Conservation (phyloP, 495 filamentous ascomycete genomes). For the Daldinia concentrica region DNA sequence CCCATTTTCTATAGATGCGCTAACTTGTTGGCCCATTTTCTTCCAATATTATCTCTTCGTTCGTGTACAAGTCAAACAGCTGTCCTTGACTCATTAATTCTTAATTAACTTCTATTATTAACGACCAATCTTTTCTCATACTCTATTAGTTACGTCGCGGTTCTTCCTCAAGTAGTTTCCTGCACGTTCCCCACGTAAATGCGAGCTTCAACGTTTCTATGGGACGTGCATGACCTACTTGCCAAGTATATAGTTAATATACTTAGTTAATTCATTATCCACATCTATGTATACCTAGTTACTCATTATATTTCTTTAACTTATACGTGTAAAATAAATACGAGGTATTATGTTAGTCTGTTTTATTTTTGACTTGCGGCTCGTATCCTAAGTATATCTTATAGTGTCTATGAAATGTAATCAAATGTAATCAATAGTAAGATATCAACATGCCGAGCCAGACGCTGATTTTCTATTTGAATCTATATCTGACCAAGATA, state of each 20-base stretch:
- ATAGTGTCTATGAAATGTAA: background rate
- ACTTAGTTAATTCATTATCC: background rate
- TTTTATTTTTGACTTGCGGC: background rate
- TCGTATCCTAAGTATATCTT: background rate
- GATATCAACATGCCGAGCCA: background rate
- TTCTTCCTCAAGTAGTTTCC: conserved; percentile 14
- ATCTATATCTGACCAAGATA: background rate
- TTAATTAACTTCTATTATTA: conserved; percentile 41
- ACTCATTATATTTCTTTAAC: background rate
- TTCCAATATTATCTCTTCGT: conserved; percentile 7
- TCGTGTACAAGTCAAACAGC: conserved; percentile 10
- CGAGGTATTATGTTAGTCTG: background rate
- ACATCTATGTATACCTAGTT: too few relatives aligned
- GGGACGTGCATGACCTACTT: background rate
- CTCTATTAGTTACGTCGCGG: conserved; percentile 5
- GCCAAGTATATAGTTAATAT: background rate
- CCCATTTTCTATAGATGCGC: background rate
- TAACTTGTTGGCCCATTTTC: background rate
- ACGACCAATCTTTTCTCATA: conserved; percentile 25
- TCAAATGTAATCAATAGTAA: background rate
- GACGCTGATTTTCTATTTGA: background rate
- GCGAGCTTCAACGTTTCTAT: background rate
- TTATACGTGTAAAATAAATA: background rate
- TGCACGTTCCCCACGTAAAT: conserved; percentile 32
- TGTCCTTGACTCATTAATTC: conserved; percentile 12